Base-by-base conservation (phyloP, 2,329 filamentous ascomycete species). In the Madurella mycetomatis region DNA sequence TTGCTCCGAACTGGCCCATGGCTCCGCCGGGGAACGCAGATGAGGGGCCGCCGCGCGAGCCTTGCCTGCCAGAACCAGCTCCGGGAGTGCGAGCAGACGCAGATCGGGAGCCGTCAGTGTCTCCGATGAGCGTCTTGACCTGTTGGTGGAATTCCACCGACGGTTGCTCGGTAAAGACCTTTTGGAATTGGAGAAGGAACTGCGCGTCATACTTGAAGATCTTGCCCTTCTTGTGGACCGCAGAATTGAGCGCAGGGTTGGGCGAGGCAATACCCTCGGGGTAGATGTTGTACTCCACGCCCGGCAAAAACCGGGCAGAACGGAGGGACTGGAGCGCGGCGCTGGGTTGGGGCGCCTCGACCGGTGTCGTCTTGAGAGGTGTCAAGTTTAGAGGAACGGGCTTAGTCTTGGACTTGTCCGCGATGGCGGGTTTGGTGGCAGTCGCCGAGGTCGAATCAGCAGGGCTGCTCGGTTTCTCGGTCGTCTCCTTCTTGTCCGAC, bases 171-270 rank as follows among this genome's bases (percentile, higher is more conserved):
- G 90, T 95, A 75, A 96, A 99, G 17, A 96, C 90, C 64, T 83
- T 83, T 75, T 96, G 90, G 80, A 99, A 99, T 69, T 99, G 94
- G 31, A 99, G 80, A 73, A 99, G 77, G 78, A 99, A 99, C 65
- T 87, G 86, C 66, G 92, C 89, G 73, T 97, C 91, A 72, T 99
- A 99, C 71, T 95, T 92, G 77, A 95, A 95, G 41, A 84, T 86
- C 70, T 85, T 87, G 57, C 84, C 84, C 75, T 92, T 92, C 71
- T 87, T 89, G 34, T 83, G 79, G 30, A 90, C 87, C 15, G 87
- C 87, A 41, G 82, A 77, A 71, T 97, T 99, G 61, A 96, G 76
- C 2, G 92, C 89, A 11, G 92, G 90, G 73, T 96, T 97, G 8
- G 94, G 94, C 25, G 92, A 96, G 57, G 81, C 83, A 69, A 97